Conservation (phyloP, 345 rosid species). For the Pistacia integerrima region DNA sequence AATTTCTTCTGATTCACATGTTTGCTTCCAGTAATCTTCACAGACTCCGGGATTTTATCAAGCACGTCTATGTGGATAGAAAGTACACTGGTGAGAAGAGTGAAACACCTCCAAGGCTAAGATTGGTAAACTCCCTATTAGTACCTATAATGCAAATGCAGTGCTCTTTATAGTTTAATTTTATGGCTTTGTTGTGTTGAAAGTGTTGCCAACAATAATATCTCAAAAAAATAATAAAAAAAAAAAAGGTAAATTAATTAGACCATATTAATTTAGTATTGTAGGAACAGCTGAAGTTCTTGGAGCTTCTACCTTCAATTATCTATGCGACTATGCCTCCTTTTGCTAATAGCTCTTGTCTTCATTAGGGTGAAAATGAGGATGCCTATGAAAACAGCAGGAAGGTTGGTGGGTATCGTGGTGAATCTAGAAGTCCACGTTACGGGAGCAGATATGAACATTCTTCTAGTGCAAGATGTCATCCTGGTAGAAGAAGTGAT, state of each 20-base stretch:
- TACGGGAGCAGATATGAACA: slow-evolving; percentile 40
- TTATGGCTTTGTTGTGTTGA: neutral
- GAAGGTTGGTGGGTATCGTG: slow-evolving; percentile 35
- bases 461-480: slow-evolving; percentile 30
- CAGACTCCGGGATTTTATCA: slow-evolving; percentile 76
- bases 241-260: neutral
- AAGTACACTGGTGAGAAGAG: slow-evolving; percentile 56
- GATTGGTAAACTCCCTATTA: slow-evolving; percentile 46
- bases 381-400: slow-evolving; percentile 40
- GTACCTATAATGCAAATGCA: neutral
- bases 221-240: neutral
- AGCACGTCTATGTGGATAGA: slow-evolving; percentile 78
- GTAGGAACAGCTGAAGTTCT: neutral
- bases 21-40: slow-evolving; percentile 64
- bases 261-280: neutral
- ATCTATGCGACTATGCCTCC: neutral
- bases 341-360: slow-evolving; percentile 12
- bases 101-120: slow-evolving; percentile 45
- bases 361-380: slow-evolving; percentile 46
- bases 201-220: neutral
- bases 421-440: slow-evolving; percentile 45
- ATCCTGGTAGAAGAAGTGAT: slow-evolving; percentile 43
- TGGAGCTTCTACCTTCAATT: neutral
- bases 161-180: neutral
- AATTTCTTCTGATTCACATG: slow-evolving; percentile 28